These are phyloP conservation scores for Jamesozyma spencerorum DNA, from an alignment of 805 yeast species.

Conservation along the genomic window DNA sequence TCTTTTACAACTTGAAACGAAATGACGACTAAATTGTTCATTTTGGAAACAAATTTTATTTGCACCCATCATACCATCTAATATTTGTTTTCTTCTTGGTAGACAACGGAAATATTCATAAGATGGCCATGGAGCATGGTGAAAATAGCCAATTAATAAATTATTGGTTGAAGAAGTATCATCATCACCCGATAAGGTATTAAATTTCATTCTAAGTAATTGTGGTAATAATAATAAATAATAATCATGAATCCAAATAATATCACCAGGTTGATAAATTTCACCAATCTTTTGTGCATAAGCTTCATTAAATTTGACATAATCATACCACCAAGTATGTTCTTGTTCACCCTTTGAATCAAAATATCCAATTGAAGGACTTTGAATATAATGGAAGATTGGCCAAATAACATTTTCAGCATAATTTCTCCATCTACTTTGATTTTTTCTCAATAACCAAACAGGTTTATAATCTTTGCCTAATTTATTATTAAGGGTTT, in stretches of 20 bases:
- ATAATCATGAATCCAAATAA: slow-evolving; percentile 89
- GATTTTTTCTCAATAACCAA: slow-evolving; percentile 76
- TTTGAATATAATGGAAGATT: slow-evolving; percentile 84
- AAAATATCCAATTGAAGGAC: slow-evolving; percentile 32
- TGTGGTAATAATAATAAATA: slow-evolving; percentile 76
- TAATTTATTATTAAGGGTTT: slow-evolving; percentile 20
- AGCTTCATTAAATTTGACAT: slow-evolving; percentile 83
- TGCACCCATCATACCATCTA: slow-evolving; percentile 89
- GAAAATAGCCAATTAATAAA: slow-evolving; percentile 64
- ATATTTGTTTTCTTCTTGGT: slow-evolving; percentile 68
- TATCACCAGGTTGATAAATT: slow-evolving; percentile 78
- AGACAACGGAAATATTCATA: slow-evolving; percentile 88
- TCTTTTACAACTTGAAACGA: slow-evolving; percentile 82
- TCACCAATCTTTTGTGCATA: slow-evolving; percentile 69
- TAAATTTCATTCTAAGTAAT: slow-evolving; percentile 61
- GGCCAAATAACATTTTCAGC: slow-evolving; percentile 94
- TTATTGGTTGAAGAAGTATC: slow-evolving; percentile 30
- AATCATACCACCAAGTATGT: slow-evolving; percentile 76
- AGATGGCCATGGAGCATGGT: slow-evolving; percentile 92
- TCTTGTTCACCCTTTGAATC: slow-evolving; percentile 37
- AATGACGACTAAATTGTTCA: slow-evolving; percentile 80
- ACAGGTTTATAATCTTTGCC: slow-evolving; percentile 55
- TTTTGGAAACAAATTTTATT: slow-evolving; percentile 82
- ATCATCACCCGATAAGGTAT: neutral
- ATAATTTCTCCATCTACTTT: slow-evolving; percentile 75